These are phyloP conservation scores for Labyrinthula sp. DNA, from an alignment of 352 stramenopile species.

Conservation along the genomic window DNA sequence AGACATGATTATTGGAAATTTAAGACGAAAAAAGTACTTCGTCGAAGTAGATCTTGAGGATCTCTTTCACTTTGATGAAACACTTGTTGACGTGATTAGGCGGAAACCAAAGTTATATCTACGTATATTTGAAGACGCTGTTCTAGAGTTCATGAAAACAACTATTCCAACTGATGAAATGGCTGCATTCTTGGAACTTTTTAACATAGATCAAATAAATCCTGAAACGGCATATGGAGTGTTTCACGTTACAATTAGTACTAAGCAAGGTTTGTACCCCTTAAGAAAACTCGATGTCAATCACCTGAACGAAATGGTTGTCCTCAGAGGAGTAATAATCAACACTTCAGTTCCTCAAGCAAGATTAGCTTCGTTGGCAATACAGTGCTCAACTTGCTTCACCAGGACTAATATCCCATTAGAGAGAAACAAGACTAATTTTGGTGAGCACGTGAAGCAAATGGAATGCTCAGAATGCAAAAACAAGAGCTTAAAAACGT, in stretches of 20 bases:
- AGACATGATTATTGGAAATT: too few relatives aligned
- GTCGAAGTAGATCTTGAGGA: slow-evolving; percentile 30
- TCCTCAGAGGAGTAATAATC: slow-evolving; percentile 83
- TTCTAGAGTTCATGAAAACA: slow-evolving; percentile 7
- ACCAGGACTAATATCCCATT: slow-evolving; percentile 25
- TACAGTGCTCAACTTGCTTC: slow-evolving; percentile 54
- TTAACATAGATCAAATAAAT: too few relatives aligned
- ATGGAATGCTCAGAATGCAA: slow-evolving; percentile 19
- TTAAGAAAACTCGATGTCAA: slow-evolving; percentile 22
- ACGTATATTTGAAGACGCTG: slow-evolving; percentile 24
- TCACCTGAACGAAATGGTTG: slow-evolving; percentile 34
- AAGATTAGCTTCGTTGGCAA: slow-evolving; percentile 62
- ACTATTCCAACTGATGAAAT: slow-evolving; percentile 4
- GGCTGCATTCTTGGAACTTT: background rate
- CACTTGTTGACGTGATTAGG: slow-evolving; percentile 29
- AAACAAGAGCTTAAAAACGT: slow-evolving; percentile 66
- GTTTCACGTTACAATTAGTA: slow-evolving; percentile 28
- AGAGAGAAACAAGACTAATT: slow-evolving; percentile 4
- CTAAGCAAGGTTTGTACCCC: slow-evolving; percentile 4
- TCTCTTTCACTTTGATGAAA: slow-evolving; percentile 18
- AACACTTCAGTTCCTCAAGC: slow-evolving; percentile 69
- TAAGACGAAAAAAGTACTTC: slow-evolving; percentile 6
- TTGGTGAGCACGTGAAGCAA: background rate
- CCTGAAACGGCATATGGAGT: too few relatives aligned
- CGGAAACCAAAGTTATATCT: slow-evolving; percentile 18